Percentiles rank a stretch among this genome's conserved stretches.
Conservation (phyloP, 148 eudicot species). For the Euryodendron excelsum region DNA sequence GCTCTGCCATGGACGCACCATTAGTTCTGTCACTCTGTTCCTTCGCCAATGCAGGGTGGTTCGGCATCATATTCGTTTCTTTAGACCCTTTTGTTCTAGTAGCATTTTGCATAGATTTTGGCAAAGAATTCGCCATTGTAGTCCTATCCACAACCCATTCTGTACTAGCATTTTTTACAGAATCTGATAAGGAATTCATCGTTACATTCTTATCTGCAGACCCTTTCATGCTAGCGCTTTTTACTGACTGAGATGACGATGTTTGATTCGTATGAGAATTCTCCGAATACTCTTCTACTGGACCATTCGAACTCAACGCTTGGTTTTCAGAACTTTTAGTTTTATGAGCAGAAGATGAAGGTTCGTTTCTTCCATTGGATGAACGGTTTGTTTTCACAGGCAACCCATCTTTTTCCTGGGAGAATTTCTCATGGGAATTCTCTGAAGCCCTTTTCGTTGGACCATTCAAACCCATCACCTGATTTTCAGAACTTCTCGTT, state of each 20-base stretch:
- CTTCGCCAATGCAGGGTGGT: conserved; percentile 13
- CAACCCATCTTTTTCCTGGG: not conserved
- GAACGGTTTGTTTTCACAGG: not conserved
- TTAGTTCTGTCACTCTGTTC: conserved; percentile 25
- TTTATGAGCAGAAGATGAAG: not conserved
- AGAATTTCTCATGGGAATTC: not conserved
- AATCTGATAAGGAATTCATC: not conserved
- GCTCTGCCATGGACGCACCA: not conserved
- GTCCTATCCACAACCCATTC: not conserved
- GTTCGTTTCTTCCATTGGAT: not conserved
- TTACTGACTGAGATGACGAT: not conserved
- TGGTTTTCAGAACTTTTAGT: not conserved
- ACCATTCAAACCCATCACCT: not conserved
- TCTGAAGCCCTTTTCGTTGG: not conserved
- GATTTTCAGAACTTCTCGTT: not conserved
- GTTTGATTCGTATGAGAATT: not conserved
- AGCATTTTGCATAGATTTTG: not conserved
- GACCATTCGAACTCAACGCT: not conserved
- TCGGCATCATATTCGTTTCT: not conserved
- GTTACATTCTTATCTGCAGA: not conserved
- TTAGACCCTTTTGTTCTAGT: not conserved
- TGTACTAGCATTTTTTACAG: not conserved
- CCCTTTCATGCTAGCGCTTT: too few relatives aligned
- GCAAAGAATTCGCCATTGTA: not conserved
- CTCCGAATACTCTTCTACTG: not conserved